These are phyloP conservation scores for Cupressus sempervirens DNA, from an alignment of 75 land plant genomes.

Conservation along the genomic window DNA sequence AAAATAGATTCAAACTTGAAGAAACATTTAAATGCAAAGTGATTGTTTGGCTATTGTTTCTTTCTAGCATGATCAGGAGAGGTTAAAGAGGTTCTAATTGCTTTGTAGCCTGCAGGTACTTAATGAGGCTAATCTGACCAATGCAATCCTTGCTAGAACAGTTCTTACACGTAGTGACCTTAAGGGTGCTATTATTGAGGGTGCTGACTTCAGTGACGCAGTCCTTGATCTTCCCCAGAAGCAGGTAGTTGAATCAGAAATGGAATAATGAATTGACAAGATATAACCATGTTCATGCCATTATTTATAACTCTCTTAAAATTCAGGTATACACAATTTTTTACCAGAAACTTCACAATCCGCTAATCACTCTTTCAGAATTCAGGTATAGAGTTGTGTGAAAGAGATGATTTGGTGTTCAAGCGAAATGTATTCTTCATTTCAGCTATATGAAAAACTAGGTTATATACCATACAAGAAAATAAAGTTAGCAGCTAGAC, in stretches of 20 bases:
- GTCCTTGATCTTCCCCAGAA: conserved; percentile 84
- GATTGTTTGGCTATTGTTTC: background rate
- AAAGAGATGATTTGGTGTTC: background rate
- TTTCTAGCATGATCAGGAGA: background rate
- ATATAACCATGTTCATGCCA: background rate
- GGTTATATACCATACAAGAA: background rate
- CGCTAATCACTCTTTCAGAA: too few relatives aligned
- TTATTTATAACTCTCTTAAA: background rate
- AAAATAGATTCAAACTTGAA: background rate
- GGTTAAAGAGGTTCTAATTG: background rate
- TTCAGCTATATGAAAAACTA: background rate
- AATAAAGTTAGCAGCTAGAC: background rate
- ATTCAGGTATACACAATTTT: background rate
- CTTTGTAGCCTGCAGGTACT: conserved; percentile 58
- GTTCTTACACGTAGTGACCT: conserved; percentile 98
- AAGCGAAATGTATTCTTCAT: background rate
- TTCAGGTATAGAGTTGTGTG: background rate
- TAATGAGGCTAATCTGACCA: conserved; percentile 93
- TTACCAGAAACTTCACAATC: background rate
- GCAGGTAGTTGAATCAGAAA: conserved; percentile 47
- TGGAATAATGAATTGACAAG: background rate
- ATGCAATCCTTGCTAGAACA: conserved; percentile 92
- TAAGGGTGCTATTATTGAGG: conserved; percentile 86
- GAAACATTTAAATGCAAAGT: background rate
- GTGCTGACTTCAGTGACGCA: conserved; percentile 99